phyloP scores from a whole-genome alignment of 106 monocot genomes.

The Triglochin maritima region DNA sequence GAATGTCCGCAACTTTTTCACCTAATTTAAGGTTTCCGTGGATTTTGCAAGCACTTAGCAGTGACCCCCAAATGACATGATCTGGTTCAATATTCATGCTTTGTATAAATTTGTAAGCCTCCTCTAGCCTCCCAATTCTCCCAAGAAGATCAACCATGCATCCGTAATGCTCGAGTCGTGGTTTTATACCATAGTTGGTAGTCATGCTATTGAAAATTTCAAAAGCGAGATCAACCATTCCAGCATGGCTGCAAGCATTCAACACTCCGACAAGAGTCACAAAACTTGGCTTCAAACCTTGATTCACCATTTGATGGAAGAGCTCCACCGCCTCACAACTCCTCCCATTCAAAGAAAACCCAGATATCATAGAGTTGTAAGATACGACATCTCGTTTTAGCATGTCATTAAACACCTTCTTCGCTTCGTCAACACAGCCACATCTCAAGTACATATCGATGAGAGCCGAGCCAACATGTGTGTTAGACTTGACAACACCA shows the following conservation, averaged over 20 bases:
- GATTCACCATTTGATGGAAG: slow-evolving; percentile 15
- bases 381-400: slow-evolving; percentile 20
- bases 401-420: slow-evolving; percentile 22
- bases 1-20: slow-evolving; percentile 20
- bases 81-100: slow-evolving; percentile 40
- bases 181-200: slow-evolving; percentile 12
- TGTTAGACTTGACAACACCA: slow-evolving; percentile 9
- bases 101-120: slow-evolving; percentile 27
- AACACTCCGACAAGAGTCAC: slow-evolving; percentile 26
- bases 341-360: slow-evolving; percentile 33
- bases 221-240: slow-evolving; percentile 23
- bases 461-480: slow-evolving; percentile 27
- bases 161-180: slow-evolving; percentile 37
- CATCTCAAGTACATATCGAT: slow-evolving; percentile 45
- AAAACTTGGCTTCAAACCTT: slow-evolving; percentile 14
- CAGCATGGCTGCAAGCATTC: slow-evolving; percentile 39
- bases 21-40: slow-evolving; percentile 25
- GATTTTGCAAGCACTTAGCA: slow-evolving; percentile 34
- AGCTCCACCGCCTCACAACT: slow-evolving; percentile 30
- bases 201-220: slow-evolving; percentile 32
- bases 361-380: slow-evolving; percentile 45
- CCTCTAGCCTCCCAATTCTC: slow-evolving; percentile 21
- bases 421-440: slow-evolving; percentile 36
- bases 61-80: slow-evolving; percentile 37
- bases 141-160: slow-evolving; percentile 45